Percentiles rank a stretch among this genome's conserved stretches.
phyloP scores from a whole-genome alignment of 129 eudicot species.

The Centaurea solstitialis region DNA sequence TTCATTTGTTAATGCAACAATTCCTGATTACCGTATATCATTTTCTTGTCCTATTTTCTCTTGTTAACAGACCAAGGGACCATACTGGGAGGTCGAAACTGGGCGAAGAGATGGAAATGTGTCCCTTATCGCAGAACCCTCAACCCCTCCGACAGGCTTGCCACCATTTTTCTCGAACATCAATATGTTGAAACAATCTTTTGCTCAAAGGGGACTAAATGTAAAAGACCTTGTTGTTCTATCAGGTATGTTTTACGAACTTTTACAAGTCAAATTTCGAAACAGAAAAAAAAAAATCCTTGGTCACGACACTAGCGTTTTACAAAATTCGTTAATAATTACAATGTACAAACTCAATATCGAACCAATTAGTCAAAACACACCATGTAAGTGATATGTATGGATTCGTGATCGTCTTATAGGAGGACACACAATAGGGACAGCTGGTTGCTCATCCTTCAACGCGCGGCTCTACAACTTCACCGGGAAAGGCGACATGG shows the following conservation, averaged over 20 bases:
- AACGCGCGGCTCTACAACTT: slow-evolving; percentile 62
- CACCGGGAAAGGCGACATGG: slow-evolving; percentile 64
- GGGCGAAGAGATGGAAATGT: slow-evolving; percentile 79
- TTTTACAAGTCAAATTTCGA: neutral
- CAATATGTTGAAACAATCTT: slow-evolving; percentile 28
- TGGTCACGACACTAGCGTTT: neutral
- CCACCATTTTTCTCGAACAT: slow-evolving; percentile 48
- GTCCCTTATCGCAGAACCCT: slow-evolving; percentile 38
- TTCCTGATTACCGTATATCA: neutral
- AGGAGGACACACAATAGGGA: slow-evolving; percentile 78
- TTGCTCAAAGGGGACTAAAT: slow-evolving; percentile 44
- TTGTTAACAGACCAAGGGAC: slow-evolving; percentile 55
- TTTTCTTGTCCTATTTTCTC: neutral
- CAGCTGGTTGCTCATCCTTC: slow-evolving; percentile 53
- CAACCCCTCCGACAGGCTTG: slow-evolving; percentile 31
- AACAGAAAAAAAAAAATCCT: neutral
- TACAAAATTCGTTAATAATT: neutral
- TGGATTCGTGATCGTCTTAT: neutral
- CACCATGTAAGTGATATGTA: neutral
- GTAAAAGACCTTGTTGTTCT: slow-evolving; percentile 62
- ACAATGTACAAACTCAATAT: neutral
- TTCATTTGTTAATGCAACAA: neutral
- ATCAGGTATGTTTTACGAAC: slow-evolving; percentile 38
- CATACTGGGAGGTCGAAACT: slow-evolving; percentile 57
- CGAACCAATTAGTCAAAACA: neutral